Evolutionary conservation across 805 yeast genomes (phyloP).

Genomic region (Kodamaea kakaduensis): DNA sequence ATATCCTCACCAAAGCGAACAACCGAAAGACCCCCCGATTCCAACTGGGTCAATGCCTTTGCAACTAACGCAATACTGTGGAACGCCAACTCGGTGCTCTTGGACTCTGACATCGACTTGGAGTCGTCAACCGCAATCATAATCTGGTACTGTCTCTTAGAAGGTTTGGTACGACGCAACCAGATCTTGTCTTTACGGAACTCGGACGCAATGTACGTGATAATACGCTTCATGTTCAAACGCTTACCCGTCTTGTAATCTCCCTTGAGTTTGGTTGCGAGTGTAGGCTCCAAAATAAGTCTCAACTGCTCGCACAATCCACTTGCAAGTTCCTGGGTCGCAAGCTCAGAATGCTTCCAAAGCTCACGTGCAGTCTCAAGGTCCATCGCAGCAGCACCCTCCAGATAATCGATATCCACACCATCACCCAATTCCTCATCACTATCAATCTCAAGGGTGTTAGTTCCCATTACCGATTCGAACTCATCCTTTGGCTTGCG

Average conservation of each 20-base stretch:
- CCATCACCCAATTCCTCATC: slow-evolving; percentile 11
- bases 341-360: slow-evolving; percentile 79
- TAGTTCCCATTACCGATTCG: slow-evolving; percentile 24
- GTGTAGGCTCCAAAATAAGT: slow-evolving; percentile 88
- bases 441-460: slow-evolving; percentile 18
- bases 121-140: slow-evolving; percentile 98
- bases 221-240: slow-evolving; percentile 93
- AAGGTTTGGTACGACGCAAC: slow-evolving; percentile 96
- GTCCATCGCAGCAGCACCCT: slow-evolving; percentile 41
- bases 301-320: slow-evolving; percentile 89
- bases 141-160: slow-evolving; percentile 94
- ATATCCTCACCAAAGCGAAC: slow-evolving; percentile 87
- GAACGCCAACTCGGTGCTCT: slow-evolving; percentile 86
- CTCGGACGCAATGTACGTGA: slow-evolving; percentile 96
- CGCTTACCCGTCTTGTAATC: slow-evolving; percentile 97
- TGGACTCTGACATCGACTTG: slow-evolving; percentile 93
- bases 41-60: slow-evolving; percentile 88
- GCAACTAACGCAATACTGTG: slow-evolving; percentile 92
- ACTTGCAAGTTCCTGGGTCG: slow-evolving; percentile 85
- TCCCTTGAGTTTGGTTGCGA: slow-evolving; percentile 92
- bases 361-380: slow-evolving; percentile 66
- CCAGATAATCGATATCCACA: slow-evolving; percentile 4
- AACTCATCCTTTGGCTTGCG: slow-evolving; percentile 34
- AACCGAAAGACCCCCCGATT: slow-evolving; percentile 87
- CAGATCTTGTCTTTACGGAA: slow-evolving; percentile 97